phyloP scores from a whole-genome alignment of 1,139 yeast species.

The Yamadazyma sp. region DNA sequence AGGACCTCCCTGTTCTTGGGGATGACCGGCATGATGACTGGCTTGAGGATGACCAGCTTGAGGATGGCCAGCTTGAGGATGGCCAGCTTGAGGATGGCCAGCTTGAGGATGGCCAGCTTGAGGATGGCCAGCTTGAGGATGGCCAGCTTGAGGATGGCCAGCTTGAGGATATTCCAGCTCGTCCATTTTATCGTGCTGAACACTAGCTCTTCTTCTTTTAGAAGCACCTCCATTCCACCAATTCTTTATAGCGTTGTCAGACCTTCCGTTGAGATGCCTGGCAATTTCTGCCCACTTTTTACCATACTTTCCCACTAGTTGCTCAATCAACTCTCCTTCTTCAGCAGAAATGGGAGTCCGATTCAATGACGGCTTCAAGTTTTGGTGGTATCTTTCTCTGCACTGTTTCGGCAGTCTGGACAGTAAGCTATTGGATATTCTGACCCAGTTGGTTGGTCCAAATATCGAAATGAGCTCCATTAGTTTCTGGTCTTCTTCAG shows the following conservation, averaged over 20 bases:
- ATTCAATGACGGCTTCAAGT: conserved; percentile 80
- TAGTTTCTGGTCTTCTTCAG: conserved; percentile 75
- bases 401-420: conserved; percentile 91
- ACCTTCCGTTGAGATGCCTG: conserved; percentile 79
- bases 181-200: conserved; percentile 10
- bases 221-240: conserved; percentile 98
- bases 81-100: neutral
- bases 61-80: neutral
- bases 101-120: neutral
- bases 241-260: conserved; percentile 89
- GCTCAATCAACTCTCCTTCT: conserved; percentile 81
- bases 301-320: conserved; percentile 75
- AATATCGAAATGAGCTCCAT: conserved; percentile 66
- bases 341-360: conserved; percentile 81
- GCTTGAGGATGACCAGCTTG: neutral
- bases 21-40: neutral
- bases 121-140: neutral
- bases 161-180: neutral
- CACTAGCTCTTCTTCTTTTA: conserved; percentile 60
- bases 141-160: neutral
- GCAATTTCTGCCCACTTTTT: conserved; percentile 96
- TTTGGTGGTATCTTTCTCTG: conserved; percentile 89
- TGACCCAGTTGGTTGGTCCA: conserved; percentile 92
- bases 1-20: conserved; percentile 4
- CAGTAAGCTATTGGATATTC: conserved; percentile 70